Evolutionary conservation across 768 basidiomycete species (phyloP).

Genomic region (Rhizopogon salebrosus): DNA sequence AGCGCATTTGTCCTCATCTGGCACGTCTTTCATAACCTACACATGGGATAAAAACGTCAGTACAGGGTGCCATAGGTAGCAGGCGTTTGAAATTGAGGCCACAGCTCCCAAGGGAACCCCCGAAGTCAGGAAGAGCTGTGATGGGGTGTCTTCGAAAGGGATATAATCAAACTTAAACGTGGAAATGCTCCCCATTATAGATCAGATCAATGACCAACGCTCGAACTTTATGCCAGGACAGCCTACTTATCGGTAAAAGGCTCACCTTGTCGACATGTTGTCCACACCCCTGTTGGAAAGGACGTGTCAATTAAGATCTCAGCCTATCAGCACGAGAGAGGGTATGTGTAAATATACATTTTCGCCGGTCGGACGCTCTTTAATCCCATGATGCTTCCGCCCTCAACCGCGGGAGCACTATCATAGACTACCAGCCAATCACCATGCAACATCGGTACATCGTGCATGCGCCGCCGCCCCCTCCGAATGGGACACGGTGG

Average conservation of each 20-base stretch:
- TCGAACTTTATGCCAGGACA: constrained; percentile 12
- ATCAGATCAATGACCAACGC: constrained; percentile 7
- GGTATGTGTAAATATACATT: constrained; percentile 7
- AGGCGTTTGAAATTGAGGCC: constrained; percentile 21
- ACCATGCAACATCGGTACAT: constrained; percentile 9
- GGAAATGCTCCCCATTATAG: constrained; percentile 10
- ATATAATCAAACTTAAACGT: constrained; percentile 29
- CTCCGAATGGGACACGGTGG: constrained; percentile 13
- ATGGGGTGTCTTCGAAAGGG: constrained; percentile 30
- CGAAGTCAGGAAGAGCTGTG: constrained; percentile 10
- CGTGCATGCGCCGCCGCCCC: constrained; percentile 14
- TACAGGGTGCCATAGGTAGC: constrained; percentile 21
- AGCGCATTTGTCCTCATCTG: constrained; percentile 44
- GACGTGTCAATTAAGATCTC: constrained; percentile 5
- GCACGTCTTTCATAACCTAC: constrained; percentile 46
- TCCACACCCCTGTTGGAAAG: constrained; percentile 58
- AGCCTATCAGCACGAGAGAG: background rate
- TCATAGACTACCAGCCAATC: constrained; percentile 5
- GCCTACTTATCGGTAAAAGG: constrained; percentile 12
- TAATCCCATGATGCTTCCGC: background rate
- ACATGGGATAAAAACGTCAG: constrained; percentile 13
- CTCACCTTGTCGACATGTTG: constrained; percentile 59
- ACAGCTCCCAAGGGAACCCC: constrained; percentile 20
- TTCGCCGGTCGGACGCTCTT: background rate
- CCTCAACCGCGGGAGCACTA: constrained; percentile 14